Evolutionary conservation across 2,329 filamentous ascomycete genomes (phyloP).

Genomic region (Samsoniella hepiali): DNA sequence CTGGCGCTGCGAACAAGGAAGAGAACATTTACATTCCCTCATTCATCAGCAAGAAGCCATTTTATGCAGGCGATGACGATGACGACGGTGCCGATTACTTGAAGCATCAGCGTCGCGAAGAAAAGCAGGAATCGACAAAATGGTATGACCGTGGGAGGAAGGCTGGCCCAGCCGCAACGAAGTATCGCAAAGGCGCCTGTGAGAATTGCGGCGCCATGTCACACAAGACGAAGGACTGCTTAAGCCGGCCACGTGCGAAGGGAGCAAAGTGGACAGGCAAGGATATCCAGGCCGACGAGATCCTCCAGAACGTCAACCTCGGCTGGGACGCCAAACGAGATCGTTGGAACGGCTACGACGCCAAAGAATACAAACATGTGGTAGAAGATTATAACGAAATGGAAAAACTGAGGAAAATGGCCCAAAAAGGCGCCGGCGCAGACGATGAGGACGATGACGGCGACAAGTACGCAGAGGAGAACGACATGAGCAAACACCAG

Average conservation of each 20-base stretch:
- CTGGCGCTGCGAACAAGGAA: slow-evolving; percentile 62
- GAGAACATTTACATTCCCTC: slow-evolving; percentile 98
- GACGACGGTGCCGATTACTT: slow-evolving; percentile 82
- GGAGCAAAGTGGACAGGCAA: slow-evolving; percentile 90
- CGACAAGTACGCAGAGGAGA: slow-evolving; percentile 87
- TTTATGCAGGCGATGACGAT: slow-evolving; percentile 82
- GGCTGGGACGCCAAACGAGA: slow-evolving; percentile 98
- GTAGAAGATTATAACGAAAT: slow-evolving; percentile 85
- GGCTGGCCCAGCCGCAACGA: slow-evolving; percentile 82
- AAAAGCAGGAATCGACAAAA: slow-evolving; percentile 68
- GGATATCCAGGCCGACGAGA: slow-evolving; percentile 90
- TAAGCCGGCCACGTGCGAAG: slow-evolving; percentile 81
- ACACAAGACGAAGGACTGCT: slow-evolving; percentile 91
- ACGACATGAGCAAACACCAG: slow-evolving; percentile 93
- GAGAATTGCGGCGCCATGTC: slow-evolving; percentile 98
- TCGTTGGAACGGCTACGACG: slow-evolving; percentile 97
- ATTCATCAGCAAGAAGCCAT: slow-evolving; percentile 97
- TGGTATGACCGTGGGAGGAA: slow-evolving; percentile 94
- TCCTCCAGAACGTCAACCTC: slow-evolving; percentile 78
- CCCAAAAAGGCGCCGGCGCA: slow-evolving; percentile 46
- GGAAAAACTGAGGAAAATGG: slow-evolving; percentile 66
- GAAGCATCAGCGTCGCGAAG: slow-evolving; percentile 76
- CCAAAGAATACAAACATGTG: slow-evolving; percentile 80
- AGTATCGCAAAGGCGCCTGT: slow-evolving; percentile 95
- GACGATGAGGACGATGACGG: slow-evolving; percentile 54